phyloP scores from a whole-genome alignment of 805 yeast species.

The Kodamaea restingae region DNA sequence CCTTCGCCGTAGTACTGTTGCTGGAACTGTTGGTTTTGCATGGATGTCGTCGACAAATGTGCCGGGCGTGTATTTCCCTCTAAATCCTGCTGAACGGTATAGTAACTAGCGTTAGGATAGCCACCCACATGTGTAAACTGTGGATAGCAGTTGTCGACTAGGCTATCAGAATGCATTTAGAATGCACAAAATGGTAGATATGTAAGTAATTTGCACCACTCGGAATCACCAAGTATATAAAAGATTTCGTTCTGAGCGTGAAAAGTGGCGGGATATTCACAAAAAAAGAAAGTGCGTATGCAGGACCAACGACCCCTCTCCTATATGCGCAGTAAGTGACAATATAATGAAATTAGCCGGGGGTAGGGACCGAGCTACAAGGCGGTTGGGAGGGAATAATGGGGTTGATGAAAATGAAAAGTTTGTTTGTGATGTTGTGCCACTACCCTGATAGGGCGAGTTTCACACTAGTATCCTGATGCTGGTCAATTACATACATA shows the following conservation, averaged over 20 bases:
- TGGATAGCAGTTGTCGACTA: background rate
- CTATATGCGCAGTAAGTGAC: background rate
- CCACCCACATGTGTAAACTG: background rate
- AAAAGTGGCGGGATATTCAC: constrained; percentile 1
- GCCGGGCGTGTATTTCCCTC: too few relatives aligned
- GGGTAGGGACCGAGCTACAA: too few relatives aligned
- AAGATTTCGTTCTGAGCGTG: background rate
- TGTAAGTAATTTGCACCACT: background rate
- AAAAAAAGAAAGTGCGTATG: background rate
- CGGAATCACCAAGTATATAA: background rate
- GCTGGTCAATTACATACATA: too few relatives aligned
- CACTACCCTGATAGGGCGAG: too few relatives aligned
- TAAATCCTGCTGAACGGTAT: background rate
- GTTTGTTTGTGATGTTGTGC: too few relatives aligned
- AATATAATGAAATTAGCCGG: background rate
- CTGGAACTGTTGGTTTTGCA: background rate
- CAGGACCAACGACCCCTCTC: constrained; percentile 1
- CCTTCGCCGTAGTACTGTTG: background rate
- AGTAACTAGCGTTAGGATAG: too few relatives aligned
- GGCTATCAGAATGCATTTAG: constrained; percentile 1
- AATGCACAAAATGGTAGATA: background rate
- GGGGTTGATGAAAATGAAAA: background rate
- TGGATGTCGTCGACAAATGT: too few relatives aligned
- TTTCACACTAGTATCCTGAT: too few relatives aligned
- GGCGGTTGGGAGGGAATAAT: background rate